phyloP scores from a whole-genome alignment of 2,329 filamentous ascomycete species.

The Stachybotrys chartarum region DNA sequence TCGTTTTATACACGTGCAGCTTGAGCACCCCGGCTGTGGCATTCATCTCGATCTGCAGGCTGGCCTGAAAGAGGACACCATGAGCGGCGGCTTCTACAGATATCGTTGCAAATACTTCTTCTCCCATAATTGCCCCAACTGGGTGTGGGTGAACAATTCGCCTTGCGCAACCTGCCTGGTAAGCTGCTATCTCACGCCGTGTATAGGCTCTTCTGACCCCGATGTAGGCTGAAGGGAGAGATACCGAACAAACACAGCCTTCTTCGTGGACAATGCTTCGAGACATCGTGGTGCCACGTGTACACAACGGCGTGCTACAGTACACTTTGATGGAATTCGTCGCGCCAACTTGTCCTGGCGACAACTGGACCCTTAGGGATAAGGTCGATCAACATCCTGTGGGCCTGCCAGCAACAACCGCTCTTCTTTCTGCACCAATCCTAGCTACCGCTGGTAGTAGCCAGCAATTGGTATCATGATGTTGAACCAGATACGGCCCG shows the following conservation, averaged over 20 bases:
- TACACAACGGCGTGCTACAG: constrained; percentile 36
- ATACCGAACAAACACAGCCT: constrained; percentile 26
- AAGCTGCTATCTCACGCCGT: constrained; percentile 14
- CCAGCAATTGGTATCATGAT: background rate
- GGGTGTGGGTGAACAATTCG: constrained; percentile 46
- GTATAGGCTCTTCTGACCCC: background rate
- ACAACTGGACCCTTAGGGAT: constrained; percentile 30
- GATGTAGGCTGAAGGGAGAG: constrained; percentile 41
- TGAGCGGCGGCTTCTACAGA: constrained; percentile 40
- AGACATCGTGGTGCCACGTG: constrained; percentile 38
- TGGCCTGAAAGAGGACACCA: constrained; percentile 10
- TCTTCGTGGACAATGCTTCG: constrained; percentile 21
- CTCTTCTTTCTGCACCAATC: background rate
- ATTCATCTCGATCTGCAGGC: constrained; percentile 1
- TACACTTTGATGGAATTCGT: constrained; percentile 42
- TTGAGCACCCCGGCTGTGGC: background rate
- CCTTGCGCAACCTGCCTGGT: constrained; percentile 44
- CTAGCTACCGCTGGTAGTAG: background rate
- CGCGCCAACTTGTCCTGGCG: constrained; percentile 25
- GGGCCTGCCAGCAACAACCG: constrained; percentile 1
- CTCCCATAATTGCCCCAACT: constrained; percentile 43
- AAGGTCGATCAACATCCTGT: constrained; percentile 18
- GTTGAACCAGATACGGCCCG: background rate
- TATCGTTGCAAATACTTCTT: constrained; percentile 50
- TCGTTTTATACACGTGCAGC: background rate